phyloP scores from a whole-genome alignment of 129 eudicot genomes.

The Artemisia tridentata region DNA sequence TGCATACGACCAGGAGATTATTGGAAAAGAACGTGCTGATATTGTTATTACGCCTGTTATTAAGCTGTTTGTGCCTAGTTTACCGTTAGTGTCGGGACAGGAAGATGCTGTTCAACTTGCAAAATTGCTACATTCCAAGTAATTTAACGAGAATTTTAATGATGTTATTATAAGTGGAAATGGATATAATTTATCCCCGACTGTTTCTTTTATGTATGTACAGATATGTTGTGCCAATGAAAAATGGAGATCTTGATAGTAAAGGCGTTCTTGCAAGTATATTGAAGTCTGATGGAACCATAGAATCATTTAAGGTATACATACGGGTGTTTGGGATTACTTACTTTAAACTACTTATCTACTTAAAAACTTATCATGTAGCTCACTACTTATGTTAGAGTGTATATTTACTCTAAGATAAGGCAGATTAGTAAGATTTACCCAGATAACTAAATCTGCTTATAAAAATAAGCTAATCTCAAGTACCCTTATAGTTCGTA shows the following conservation, averaged over 20 bases:
- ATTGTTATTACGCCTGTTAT: conserved; percentile 90
- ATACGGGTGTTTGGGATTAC: neutral
- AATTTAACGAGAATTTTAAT: conserved; percentile 16
- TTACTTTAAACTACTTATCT: too few species aligned
- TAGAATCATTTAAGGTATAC: conserved; percentile 80
- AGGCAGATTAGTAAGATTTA: too few species aligned
- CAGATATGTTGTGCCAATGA: conserved; percentile 90
- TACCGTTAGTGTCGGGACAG: conserved; percentile 90
- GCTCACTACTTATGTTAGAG: too few species aligned
- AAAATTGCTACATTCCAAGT: conserved; percentile 70
- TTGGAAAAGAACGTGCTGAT: conserved; percentile 74
- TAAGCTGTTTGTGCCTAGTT: conserved; percentile 72
- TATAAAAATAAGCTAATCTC: too few species aligned
- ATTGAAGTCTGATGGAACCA: conserved; percentile 63
- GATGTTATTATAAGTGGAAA: neutral
- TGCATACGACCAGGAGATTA: conserved; percentile 50
- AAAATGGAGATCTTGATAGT: conserved; percentile 88
- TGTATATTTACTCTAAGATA: too few species aligned
- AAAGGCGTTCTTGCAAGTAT: conserved; percentile 77
- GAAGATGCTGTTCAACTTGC: conserved; percentile 95
- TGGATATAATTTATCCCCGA: neutral
- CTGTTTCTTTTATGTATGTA: neutral
- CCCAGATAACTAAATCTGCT: too few species aligned
- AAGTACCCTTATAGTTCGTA: too few species aligned
- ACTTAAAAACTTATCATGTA: too few species aligned